Conservation (phyloP, 2,329 filamentous ascomycete species). For the Botrytis pseudocinerea region DNA sequence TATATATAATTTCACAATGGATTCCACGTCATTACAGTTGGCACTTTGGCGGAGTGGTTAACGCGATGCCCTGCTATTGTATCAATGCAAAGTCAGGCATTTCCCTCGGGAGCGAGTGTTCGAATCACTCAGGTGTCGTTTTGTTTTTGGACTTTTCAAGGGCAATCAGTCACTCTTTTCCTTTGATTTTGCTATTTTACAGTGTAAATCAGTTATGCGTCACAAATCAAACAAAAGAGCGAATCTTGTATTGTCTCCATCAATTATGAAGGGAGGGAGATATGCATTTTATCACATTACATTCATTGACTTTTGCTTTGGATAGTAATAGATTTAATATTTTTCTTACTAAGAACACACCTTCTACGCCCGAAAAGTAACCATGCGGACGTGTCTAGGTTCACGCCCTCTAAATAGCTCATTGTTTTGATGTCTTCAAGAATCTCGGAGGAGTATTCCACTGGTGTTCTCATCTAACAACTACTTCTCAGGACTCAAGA, state of each 20-base stretch:
- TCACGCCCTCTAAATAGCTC: background rate
- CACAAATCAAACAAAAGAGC: too few relatives aligned
- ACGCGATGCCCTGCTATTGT: constrained; percentile 4
- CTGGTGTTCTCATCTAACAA: background rate
- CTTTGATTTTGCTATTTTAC: background rate
- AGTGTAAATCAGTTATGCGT: too few relatives aligned
- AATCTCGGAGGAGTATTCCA: background rate
- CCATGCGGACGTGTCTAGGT: background rate
- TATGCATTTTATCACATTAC: too few relatives aligned
- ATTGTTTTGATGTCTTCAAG: background rate
- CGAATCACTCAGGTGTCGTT: constrained; percentile 2
- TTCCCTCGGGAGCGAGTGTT: background rate
- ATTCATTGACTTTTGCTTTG: background rate
- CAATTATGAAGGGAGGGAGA: too few relatives aligned
- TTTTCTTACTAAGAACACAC: background rate
- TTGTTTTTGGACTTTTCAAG: background rate
- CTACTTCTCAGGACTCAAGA: rapidly evolving
- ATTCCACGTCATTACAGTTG: rapidly evolving
- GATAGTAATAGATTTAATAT: background rate
- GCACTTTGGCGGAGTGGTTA: constrained; percentile 4
- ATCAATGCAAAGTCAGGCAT: background rate
- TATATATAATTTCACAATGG: rapidly evolving
- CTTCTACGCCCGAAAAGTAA: background rate
- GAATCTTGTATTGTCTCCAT: too few relatives aligned
- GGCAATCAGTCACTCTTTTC: background rate